A percentile compares a stretch with the other conserved stretches of the same genome.
These are phyloP conservation scores for Lactuca sativa DNA, from an alignment of 129 eudicot genomes.

Conservation along the genomic window DNA sequence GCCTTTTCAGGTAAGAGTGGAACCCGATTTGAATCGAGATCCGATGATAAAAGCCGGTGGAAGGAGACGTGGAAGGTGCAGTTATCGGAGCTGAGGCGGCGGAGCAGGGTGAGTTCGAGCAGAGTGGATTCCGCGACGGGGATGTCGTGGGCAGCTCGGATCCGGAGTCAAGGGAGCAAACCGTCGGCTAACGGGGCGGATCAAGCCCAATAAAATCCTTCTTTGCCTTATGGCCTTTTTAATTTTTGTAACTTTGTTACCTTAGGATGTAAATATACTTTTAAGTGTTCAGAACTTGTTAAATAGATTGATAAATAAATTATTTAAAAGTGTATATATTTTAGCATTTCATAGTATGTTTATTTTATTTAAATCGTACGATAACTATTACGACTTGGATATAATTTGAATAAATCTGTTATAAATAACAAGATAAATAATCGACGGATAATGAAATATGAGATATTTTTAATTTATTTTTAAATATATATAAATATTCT, in stretches of 20 bases:
- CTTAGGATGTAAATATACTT: not conserved
- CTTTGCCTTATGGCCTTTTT: not conserved
- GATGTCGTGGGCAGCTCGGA: conserved; percentile 58
- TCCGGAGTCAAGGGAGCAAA: conserved; percentile 40
- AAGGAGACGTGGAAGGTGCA: conserved; percentile 52
- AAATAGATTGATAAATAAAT: too few species aligned
- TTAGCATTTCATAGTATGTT: too few species aligned
- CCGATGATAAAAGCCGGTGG: conserved; percentile 46
- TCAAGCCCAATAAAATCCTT: not conserved
- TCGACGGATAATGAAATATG: too few species aligned
- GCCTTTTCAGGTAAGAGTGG: conserved; percentile 31
- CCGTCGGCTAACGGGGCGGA: conserved; percentile 22
- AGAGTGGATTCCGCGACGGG: conserved; percentile 14
- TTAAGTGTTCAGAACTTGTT: not conserved
- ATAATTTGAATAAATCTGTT: too few species aligned
- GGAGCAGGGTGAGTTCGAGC: conserved; percentile 21
- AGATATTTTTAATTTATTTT: too few species aligned
- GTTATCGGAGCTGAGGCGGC: conserved; percentile 38
- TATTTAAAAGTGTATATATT: not conserved
- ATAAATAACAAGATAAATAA: too few species aligned
- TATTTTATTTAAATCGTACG: too few species aligned
- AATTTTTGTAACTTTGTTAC: not conserved
- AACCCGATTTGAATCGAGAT: conserved; percentile 27
- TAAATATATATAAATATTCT: too few species aligned
- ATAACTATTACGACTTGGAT: too few species aligned